Conservation (phyloP, 225 moss, liverwort and hornwort species). For the Asterella californica region DNA sequence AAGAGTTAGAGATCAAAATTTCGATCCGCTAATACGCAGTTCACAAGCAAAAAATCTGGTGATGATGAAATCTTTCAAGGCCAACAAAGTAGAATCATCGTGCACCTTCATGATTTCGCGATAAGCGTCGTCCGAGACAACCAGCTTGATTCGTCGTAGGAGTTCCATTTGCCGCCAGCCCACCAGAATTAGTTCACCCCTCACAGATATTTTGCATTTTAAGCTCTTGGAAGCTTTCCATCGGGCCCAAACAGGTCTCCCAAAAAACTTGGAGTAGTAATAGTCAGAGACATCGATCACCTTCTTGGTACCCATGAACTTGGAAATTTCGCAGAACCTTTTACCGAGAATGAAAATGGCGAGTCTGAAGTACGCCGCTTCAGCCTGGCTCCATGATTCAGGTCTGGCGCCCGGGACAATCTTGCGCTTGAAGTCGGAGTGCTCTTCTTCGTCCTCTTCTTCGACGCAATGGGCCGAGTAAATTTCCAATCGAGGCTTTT, state of each 20-base stretch:
- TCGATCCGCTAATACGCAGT: neutral
- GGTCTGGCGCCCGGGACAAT: slow-evolving; percentile 37
- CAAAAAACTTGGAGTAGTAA: slow-evolving; percentile 50
- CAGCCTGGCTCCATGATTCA: slow-evolving; percentile 42
- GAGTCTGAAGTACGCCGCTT: slow-evolving; percentile 43
- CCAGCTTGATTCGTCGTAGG: slow-evolving; percentile 39
- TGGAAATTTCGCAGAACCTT: slow-evolving; percentile 46
- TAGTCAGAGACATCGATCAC: slow-evolving; percentile 51
- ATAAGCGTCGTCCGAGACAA: slow-evolving; percentile 30
- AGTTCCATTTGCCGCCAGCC: slow-evolving; percentile 57
- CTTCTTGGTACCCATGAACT: slow-evolving; percentile 48
- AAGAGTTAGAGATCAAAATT: neutral
- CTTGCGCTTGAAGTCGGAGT: neutral
- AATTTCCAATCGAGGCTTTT: slow-evolving; percentile 32
- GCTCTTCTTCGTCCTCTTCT: neutral
- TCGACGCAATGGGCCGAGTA: slow-evolving; percentile 4
- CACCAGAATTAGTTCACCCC: slow-evolving; percentile 45
- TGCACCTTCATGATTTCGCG: slow-evolving; percentile 40
- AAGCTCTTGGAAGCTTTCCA: slow-evolving; percentile 45
- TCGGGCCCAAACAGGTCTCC: slow-evolving; percentile 35
- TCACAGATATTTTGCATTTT: neutral
- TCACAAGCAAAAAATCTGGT: neutral
- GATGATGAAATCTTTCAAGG: neutral
- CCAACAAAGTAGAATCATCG: neutral
- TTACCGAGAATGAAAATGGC: slow-evolving; percentile 56